phyloP scores from a whole-genome alignment of 2,329 filamentous ascomycete genomes.

The Beauveria rudraprayagi region DNA sequence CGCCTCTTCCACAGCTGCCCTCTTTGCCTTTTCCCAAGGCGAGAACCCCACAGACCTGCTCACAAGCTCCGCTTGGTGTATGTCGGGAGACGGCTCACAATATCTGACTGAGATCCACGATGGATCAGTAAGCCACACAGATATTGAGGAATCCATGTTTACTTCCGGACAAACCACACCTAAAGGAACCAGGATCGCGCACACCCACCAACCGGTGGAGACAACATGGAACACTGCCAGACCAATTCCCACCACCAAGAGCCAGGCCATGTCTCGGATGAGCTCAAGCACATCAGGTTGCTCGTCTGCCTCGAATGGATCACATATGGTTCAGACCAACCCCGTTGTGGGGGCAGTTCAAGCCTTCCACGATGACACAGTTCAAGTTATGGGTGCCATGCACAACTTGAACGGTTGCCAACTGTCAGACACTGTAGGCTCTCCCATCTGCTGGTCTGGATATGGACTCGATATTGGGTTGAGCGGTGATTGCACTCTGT shows the following conservation, averaged over 20 bases:
- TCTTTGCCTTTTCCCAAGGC: slow-evolving; percentile 53
- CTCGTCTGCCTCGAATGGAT: slow-evolving; percentile 42
- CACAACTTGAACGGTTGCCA: slow-evolving; percentile 16
- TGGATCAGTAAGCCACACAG: slow-evolving; percentile 42
- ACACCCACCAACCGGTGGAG: slow-evolving; percentile 35
- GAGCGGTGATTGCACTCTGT: slow-evolving; percentile 34
- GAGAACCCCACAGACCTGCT: slow-evolving; percentile 50
- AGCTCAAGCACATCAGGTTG: slow-evolving; percentile 31
- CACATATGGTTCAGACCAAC: slow-evolving; percentile 43
- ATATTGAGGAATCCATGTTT: slow-evolving; percentile 47
- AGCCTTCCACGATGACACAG: slow-evolving; percentile 32
- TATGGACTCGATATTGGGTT: slow-evolving; percentile 39
- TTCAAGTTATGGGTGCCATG: slow-evolving; percentile 29
- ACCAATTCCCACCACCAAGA: slow-evolving; percentile 24
- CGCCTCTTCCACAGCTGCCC: slow-evolving; percentile 41
- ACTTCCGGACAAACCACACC: slow-evolving; percentile 48
- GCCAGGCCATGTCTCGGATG: slow-evolving; percentile 32
- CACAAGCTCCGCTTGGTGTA: slow-evolving; percentile 46
- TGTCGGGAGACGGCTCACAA: slow-evolving; percentile 51
- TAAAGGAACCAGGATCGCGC: slow-evolving; percentile 38
- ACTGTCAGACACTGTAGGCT: slow-evolving; percentile 22
- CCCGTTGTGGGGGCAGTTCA: slow-evolving; percentile 40
- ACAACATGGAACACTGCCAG: slow-evolving; percentile 40
- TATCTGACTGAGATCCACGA: slow-evolving; percentile 48
- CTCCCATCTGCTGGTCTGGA: slow-evolving; percentile 43